Percentiles rank a stretch among this genome's conserved stretches.
phyloP scores from a whole-genome alignment of 2,329 filamentous ascomycete species.

The Fusarium avenaceum region DNA sequence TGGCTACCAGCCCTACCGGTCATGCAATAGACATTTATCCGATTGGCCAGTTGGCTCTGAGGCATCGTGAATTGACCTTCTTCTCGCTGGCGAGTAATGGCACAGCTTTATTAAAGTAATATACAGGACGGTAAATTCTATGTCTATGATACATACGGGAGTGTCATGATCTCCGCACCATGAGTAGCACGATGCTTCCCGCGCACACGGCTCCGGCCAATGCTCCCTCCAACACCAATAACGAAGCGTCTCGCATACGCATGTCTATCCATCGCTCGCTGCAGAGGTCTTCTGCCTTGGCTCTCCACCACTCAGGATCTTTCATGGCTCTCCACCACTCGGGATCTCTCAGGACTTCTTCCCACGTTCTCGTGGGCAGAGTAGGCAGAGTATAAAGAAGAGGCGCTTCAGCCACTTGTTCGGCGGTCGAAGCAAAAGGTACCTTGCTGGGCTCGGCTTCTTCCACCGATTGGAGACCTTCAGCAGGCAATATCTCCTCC shows the following conservation, averaged over 20 bases:
- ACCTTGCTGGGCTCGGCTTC: conserved; percentile 12
- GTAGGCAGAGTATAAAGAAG: conserved; percentile 2
- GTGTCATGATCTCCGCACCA: conserved; percentile 55
- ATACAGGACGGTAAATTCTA: conserved; percentile 38
- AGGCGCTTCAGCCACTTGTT: conserved; percentile 21
- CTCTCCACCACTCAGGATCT: conserved; percentile 62
- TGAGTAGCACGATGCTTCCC: conserved; percentile 65
- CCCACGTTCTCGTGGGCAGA: conserved; percentile 55
- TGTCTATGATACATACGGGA: conserved; percentile 31
- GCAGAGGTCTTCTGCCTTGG: conserved; percentile 68
- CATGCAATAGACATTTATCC: conserved; percentile 27
- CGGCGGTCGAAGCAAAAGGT: conserved; percentile 6
- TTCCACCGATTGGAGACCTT: conserved; percentile 1
- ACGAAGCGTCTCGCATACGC: conserved; percentile 77
- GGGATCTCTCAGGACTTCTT: conserved; percentile 58
- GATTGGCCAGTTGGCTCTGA: conserved; percentile 26
- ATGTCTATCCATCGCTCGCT: conserved; percentile 75
- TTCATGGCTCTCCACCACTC: conserved; percentile 61
- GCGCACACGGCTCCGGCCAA: conserved; percentile 74
- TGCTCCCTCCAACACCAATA: conserved; percentile 77
- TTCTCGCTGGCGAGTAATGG: neutral
- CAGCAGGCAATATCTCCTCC: conserved; percentile 18
- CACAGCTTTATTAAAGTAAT: conserved; percentile 33
- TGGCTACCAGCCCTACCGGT: conserved; percentile 37
- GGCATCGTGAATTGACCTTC: conserved; percentile 19